These are phyloP conservation scores for Hondaea fermentalgiana DNA, from an alignment of 108 stramenopile species.

Conservation along the genomic window DNA sequence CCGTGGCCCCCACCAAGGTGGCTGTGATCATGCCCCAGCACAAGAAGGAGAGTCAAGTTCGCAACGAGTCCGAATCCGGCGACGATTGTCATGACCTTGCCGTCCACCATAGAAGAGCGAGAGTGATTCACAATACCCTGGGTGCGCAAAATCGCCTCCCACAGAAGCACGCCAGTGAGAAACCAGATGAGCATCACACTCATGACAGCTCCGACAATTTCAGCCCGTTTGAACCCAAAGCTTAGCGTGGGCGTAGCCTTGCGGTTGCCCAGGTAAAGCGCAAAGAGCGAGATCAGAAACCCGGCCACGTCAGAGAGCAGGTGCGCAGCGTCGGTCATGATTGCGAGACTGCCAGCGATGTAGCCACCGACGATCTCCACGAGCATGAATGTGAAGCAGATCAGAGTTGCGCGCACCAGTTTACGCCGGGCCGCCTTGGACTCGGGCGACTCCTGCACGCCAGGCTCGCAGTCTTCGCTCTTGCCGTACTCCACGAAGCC, in stretches of 20 bases:
- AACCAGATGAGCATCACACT: constrained; percentile 68
- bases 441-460: not conserved
- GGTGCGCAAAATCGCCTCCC: constrained; percentile 58
- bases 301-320: constrained; percentile 45
- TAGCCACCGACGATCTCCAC: constrained; percentile 41
- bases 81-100: constrained; percentile 70
- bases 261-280: constrained; percentile 61
- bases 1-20: constrained; percentile 45
- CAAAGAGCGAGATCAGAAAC: constrained; percentile 39
- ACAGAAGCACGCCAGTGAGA: constrained; percentile 59
- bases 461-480: not conserved
- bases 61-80: constrained; percentile 79
- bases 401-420: constrained; percentile 33
- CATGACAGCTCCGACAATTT: constrained; percentile 77
- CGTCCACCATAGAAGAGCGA: constrained; percentile 56
- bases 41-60: constrained; percentile 71
- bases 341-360: constrained; percentile 40
- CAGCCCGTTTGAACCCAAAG: constrained; percentile 79
- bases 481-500: not conserved
- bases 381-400: constrained; percentile 43
- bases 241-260: constrained; percentile 70
- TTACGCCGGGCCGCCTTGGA: constrained; percentile 9
- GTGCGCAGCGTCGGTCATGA: constrained; percentile 51
- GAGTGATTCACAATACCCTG: constrained; percentile 5
- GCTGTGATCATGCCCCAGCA: constrained; percentile 68